These are phyloP conservation scores for Xylaria castorea DNA, from an alignment of 495 filamentous ascomycete species.

Conservation along the genomic window DNA sequence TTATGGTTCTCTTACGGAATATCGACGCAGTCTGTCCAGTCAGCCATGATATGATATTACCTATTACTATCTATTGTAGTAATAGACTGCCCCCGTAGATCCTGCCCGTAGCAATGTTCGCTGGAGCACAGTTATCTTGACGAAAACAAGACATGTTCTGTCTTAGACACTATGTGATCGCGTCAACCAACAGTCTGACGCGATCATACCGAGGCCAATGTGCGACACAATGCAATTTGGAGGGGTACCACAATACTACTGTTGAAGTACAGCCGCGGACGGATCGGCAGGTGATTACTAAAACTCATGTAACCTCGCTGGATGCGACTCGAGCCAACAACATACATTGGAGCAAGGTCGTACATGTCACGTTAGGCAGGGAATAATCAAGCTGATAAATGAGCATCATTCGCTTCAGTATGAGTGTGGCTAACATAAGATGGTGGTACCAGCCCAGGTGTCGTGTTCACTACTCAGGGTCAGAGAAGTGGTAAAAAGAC, in stretches of 20 bases:
- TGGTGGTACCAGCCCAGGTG: constrained; percentile 10
- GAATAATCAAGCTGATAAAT: constrained; percentile 14
- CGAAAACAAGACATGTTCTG: neutral
- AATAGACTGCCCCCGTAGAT: constrained; percentile 5
- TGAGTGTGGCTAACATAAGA: constrained; percentile 13
- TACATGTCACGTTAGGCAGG: constrained; percentile 18
- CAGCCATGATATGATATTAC: neutral
- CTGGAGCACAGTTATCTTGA: neutral
- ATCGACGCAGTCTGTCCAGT: neutral
- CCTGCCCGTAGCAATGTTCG: neutral
- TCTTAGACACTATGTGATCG: neutral
- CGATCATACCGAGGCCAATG: neutral
- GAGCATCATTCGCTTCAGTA: constrained; percentile 17
- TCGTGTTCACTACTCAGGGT: constrained; percentile 4
- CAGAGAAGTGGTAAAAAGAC: constrained; percentile 7
- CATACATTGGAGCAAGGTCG: constrained; percentile 3
- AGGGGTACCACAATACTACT: constrained; percentile 10
- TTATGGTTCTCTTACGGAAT: neutral
- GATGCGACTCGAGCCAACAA: constrained; percentile 16
- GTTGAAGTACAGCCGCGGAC: constrained; percentile 17
- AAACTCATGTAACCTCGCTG: constrained; percentile 24
- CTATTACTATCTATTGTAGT: constrained; percentile 6
- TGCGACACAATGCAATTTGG: constrained; percentile 22
- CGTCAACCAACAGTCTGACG: neutral
- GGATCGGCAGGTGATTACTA: constrained; percentile 29